phyloP scores from a whole-genome alignment of 179 eudicot genomes.

The Beta macrorhiza region DNA sequence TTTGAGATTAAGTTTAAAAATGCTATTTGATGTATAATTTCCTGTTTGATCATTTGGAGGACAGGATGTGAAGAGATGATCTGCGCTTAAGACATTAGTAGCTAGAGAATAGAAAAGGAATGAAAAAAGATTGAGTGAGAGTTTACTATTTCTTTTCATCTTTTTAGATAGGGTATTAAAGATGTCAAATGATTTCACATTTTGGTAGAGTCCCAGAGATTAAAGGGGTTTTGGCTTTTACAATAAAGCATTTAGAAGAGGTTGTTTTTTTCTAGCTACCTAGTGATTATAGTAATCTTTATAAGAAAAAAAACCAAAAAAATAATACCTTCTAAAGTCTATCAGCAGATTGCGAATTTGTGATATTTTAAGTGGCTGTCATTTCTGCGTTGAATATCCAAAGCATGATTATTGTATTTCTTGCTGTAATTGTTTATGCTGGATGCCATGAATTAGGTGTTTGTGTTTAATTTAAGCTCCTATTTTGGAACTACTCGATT shows the following conservation, averaged over 20 bases:
- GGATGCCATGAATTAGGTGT: too few species aligned
- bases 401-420: neutral
- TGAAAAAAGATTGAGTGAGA: neutral
- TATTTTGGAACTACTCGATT: too few species aligned
- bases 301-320: too few species aligned
- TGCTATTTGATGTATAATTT: constrained; percentile 24
- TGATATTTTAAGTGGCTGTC: neutral
- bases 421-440: too few species aligned
- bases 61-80: neutral
- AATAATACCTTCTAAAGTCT: neutral
- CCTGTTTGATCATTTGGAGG: neutral
- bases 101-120: neutral
- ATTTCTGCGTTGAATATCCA: neutral
- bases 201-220: too few species aligned
- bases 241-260: too few species aligned
- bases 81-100: neutral
- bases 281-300: too few species aligned
- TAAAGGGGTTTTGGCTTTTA: too few species aligned
- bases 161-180: too few species aligned
- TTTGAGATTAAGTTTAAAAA: constrained; percentile 24
- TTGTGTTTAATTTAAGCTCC: too few species aligned
- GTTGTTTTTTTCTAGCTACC: too few species aligned
- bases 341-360: neutral
- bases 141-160: neutral
- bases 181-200: too few species aligned